These are phyloP conservation scores for Trypanosoma melophagium DNA, from an alignment of 208 protist species.

Conservation along the genomic window DNA sequence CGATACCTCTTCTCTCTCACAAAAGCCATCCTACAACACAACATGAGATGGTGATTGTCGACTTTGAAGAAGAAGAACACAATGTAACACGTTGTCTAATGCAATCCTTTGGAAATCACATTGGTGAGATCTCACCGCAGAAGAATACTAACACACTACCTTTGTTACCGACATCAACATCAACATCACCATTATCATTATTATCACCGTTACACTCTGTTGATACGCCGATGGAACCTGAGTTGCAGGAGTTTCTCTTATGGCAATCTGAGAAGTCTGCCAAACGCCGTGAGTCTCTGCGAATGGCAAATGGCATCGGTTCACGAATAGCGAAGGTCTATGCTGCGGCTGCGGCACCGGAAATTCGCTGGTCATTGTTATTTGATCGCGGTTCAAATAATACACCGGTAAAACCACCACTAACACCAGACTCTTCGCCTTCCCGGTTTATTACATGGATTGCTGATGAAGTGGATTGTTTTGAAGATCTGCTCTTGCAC, in stretches of 20 bases:
- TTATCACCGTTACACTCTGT: background rate
- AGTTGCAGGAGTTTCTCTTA: slow-evolving; percentile 20
- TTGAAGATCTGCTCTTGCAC: slow-evolving; percentile 42
- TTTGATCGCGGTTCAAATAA: background rate
- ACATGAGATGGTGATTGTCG: background rate
- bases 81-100: slow-evolving; percentile 12
- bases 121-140: background rate
- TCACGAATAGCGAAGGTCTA: slow-evolving; percentile 18
- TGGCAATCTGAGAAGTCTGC: slow-evolving; percentile 15
- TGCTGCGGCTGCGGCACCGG: slow-evolving; percentile 4
- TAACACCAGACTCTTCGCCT: slow-evolving; percentile 37
- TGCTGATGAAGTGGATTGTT: slow-evolving; percentile 47
- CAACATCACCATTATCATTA: background rate
- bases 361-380: background rate
- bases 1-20: too few relatives aligned
- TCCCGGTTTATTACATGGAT: slow-evolving; percentile 63
- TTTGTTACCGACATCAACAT: background rate
- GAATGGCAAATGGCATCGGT: background rate
- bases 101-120: slow-evolving; percentile 13
- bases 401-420: background rate
- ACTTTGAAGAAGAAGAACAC: slow-evolving; percentile 3
- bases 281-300: slow-evolving; percentile 5
- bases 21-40: background rate
- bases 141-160: background rate
- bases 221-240: slow-evolving; percentile 1